A percentile compares a stretch with the other conserved stretches of the same genome.
These are phyloP conservation scores for Chenopodium quinoa DNA, from an alignment of 148 eudicot species.

Conservation along the genomic window DNA sequence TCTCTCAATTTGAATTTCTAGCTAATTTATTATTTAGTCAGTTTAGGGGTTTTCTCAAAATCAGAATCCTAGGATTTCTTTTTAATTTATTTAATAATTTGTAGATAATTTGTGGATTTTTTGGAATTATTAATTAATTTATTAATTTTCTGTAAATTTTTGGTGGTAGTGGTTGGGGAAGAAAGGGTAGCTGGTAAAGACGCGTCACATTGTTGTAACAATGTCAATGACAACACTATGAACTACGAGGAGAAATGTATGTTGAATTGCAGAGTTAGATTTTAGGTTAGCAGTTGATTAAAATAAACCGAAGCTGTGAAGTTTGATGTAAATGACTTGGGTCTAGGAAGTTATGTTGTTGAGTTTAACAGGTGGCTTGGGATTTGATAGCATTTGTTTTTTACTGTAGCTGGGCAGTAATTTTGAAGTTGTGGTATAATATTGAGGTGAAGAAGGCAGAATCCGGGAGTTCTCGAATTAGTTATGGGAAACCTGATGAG, in stretches of 20 bases:
- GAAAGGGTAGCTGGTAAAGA: background rate
- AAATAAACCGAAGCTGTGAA: background rate
- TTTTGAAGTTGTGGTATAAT: background rate
- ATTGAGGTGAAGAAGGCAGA: background rate
- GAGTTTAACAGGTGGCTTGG: background rate
- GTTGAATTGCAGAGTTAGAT: constrained; percentile 7
- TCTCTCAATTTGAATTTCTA: background rate
- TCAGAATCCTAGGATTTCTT: background rate
- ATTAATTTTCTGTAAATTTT: background rate
- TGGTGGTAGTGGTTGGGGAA: background rate
- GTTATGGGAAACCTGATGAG: background rate
- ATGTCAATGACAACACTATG: background rate
- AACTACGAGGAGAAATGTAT: background rate
- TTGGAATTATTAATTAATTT: background rate
- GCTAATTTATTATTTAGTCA: background rate
- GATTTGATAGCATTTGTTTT: background rate
- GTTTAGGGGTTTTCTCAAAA: background rate
- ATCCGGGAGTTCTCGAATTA: background rate
- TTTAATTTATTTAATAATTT: no score
- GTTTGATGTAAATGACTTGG: background rate
- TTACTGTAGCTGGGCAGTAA: background rate
- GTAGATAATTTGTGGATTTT: background rate
- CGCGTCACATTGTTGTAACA: background rate
- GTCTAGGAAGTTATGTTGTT: background rate
- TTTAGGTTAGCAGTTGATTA: background rate